Evolutionary conservation across 176 grass and related monocot species (phyloP), one percentile per base, ranked within the genome.

Genomic region (Elaeis guineensis): DNA sequence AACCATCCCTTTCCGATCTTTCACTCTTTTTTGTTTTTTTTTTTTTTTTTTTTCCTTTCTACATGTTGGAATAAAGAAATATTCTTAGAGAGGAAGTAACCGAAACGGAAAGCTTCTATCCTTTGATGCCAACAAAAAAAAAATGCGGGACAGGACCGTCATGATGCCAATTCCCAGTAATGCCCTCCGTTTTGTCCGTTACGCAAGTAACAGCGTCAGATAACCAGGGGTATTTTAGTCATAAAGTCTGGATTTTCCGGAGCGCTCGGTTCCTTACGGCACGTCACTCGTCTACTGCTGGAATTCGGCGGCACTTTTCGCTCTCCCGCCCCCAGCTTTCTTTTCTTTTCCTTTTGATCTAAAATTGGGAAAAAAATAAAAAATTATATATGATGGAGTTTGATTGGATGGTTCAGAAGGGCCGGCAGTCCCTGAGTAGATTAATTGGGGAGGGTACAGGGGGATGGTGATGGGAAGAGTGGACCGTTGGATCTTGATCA

Each of bases 21-120:
- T 44, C 35, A 44, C 35, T 12, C 35, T 44, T 11, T 44, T 12
- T 39, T 56, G 11, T 21, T 11, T 2, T 1, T 14, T 56, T 2
- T 17, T 55, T 12, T 8, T 55, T 7, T 20, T 59, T 6, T 17
- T 25, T 25, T 3, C 17, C 4, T 28, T 5, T 59, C 17, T 17
- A 16, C 20, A 21, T 25, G 5, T 17, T 29, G 7, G 2, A 5
- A 59, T 17, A 19, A 61, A 61, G 2, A 61, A 28, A 28, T 25
- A 30, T 12, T 59, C 12, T 16, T 59, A 16, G 26, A 30, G 25
- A 17, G 17, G 26, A 18, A 61, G 26, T 39, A 61, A 39, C 58
- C 17, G 58, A 61, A 61, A 61, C 26, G 58, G 58, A 61, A 61
- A 61, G 58, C 17, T 61, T 35, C 26, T 18, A 17, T 15, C 26